Evolutionary conservation across 371 early-diverging fungal species (phyloP).

Genomic region (Parasitella parasitica): DNA sequence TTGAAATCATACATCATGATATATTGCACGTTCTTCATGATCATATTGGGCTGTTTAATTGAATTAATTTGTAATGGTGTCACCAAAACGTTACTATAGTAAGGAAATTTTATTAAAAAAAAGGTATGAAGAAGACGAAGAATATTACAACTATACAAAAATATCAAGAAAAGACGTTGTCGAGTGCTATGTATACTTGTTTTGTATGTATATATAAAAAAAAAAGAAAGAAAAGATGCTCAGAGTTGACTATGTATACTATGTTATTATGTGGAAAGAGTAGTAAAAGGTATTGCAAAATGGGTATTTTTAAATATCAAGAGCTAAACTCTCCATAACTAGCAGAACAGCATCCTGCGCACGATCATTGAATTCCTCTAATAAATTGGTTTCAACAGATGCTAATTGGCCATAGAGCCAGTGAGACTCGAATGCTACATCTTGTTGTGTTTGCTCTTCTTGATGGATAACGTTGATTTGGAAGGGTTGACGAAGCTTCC

Average conservation of each 20-base stretch:
- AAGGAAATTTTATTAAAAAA: background rate
- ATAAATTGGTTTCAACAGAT: conserved; percentile 11
- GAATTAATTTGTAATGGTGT: background rate
- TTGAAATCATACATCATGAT: too few species aligned
- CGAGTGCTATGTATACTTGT: background rate
- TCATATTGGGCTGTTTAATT: conserved; percentile 2
- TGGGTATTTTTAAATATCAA: conserved; percentile 14
- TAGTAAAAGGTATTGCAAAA: background rate
- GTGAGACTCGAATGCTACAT: conserved; percentile 11
- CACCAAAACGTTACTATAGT: background rate
- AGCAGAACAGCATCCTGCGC: conserved; percentile 17
- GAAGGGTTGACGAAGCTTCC: conserved; percentile 31
- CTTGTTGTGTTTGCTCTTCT: conserved; percentile 2
- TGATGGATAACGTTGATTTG: conserved; percentile 26
- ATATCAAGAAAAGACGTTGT: background rate
- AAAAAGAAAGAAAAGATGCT: background rate
- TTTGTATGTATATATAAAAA: background rate
- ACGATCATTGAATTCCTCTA: conserved; percentile 27
- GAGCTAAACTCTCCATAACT: conserved; percentile 18
- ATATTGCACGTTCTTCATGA: too few species aligned
- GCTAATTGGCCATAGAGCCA: conserved; percentile 20
- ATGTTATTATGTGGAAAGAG: background rate
- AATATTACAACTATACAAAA: conserved; percentile 1
- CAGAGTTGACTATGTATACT: background rate
- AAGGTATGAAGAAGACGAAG: background rate